Evolutionary conservation across 2,329 filamentous ascomycete species (phyloP).

Genomic region (Botrytis fragariae): DNA sequence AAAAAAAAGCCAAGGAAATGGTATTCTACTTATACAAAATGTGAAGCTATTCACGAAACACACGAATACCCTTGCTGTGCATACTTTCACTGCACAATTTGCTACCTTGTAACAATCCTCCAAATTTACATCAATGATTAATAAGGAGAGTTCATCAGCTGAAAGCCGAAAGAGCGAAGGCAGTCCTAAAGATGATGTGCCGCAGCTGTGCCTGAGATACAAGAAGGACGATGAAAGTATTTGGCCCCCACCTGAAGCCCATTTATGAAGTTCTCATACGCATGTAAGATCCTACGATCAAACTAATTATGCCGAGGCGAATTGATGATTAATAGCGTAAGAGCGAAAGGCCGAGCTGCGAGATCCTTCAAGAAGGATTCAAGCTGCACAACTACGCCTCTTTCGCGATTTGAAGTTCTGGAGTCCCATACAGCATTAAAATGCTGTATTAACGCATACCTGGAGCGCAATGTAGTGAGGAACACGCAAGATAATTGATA

Average conservation of each 20-base stretch:
- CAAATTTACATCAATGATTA: background rate
- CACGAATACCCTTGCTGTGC: background rate
- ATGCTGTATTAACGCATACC: background rate
- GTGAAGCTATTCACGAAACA: background rate
- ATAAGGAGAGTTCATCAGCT: background rate
- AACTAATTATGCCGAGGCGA: background rate
- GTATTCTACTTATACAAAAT: background rate
- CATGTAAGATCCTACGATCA: background rate
- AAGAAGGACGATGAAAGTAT: background rate
- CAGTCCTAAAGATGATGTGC: background rate
- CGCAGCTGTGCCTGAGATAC: background rate
- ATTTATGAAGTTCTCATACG: too few species aligned
- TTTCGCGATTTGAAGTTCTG: background rate
- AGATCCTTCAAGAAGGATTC: conserved; percentile 4
- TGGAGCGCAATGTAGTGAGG: background rate
- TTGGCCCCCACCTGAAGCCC: background rate
- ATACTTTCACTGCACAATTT: background rate
- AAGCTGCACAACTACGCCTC: background rate
- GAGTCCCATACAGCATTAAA: too few species aligned
- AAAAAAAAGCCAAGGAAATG: background rate
- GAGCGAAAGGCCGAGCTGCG: background rate
- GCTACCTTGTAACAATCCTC: background rate
- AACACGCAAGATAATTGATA: background rate
- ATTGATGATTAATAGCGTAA: background rate
- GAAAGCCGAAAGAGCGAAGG: background rate